Conservation (phyloP, 768 basidiomycete genomes). For the Pisolithus tinctorius region DNA sequence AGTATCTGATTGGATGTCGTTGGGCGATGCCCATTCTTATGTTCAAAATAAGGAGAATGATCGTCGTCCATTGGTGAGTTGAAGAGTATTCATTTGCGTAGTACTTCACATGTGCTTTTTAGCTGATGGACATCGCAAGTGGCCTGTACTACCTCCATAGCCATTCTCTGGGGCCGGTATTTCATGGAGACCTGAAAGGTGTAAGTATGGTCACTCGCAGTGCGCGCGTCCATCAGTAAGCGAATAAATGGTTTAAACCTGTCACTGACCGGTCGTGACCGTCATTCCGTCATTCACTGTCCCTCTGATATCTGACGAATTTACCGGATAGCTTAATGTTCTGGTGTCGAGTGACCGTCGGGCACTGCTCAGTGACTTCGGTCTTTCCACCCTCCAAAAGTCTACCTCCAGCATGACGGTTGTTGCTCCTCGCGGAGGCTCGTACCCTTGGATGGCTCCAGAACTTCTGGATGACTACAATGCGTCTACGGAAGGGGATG, state of each 20-base stretch:
- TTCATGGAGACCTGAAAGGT: neutral
- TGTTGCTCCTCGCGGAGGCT: neutral
- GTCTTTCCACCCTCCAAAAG: neutral
- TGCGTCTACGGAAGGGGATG: neutral
- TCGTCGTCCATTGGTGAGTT: neutral
- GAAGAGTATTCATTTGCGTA: neutral
- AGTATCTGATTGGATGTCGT: neutral
- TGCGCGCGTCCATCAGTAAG: too few relatives aligned
- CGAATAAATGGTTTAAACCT: too few relatives aligned
- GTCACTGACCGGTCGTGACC: too few relatives aligned
- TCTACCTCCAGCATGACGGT: neutral
- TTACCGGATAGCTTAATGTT: neutral
- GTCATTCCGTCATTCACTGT: too few relatives aligned
- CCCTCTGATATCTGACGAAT: neutral
- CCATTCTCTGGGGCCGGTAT: neutral
- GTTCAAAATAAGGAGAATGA: neutral
- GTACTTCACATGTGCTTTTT: neutral
- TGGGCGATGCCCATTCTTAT: neutral
- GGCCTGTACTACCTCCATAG: neutral
- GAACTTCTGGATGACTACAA: neutral
- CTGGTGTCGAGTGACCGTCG: neutral
- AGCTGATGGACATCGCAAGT: neutral
- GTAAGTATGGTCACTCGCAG: neutral
- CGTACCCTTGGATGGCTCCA: neutral
- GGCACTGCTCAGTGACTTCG: neutral